Evolutionary conservation across 2,329 filamentous ascomycete genomes (phyloP), one percentile per base, ranked within the genome.

Genomic region (Leptographium lundbergii): DNA sequence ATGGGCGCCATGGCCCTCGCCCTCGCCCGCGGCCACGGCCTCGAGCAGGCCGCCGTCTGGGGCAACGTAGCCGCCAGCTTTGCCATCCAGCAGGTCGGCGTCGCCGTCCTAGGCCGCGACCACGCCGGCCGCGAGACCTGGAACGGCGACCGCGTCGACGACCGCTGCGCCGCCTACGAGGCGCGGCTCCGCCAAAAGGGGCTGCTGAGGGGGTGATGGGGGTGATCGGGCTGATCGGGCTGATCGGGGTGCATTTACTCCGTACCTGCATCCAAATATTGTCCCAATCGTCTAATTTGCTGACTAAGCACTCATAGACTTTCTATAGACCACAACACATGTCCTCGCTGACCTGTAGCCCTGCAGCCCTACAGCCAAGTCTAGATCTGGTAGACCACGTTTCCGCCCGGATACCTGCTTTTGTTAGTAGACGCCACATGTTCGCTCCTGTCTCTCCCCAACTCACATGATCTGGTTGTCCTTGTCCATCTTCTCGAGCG

Each of bases 391-490:
- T 88, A 89, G 52, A 89, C 83, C 61, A 85, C 75, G 56, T 86
- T 80, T 50, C 85, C 85, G 66, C 79, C 78, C 13, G 78, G 75
- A 64, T 78, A 80, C 79, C 79, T 83, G 59, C 69, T 62, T 2
- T 56, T 29, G 24, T n/a, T 52, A 14, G 55, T 58, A 32, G 24
- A 25, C 25, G 17, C 10, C 42, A 45, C 42, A n/a, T 4, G 5
- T n/a, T 45, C 42, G 5, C 17, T 50, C 11, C n/a, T n/a, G n/a
- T n/a, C n/a, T n/a, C n/a, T n/a, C n/a, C n/a, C n/a, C n/a, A n/a
- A 84, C 88, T 81, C 76, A 92, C 91, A 99, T 99, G 69, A 99
- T 85, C 75, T 92, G 86, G 71, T 96, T 96, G 66, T 80, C 77
- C 64, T 88, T 85, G 67, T 89, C 86, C 82, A 99, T 85, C 69